A percentile compares a stretch with the other conserved stretches of the same genome.
Evolutionary conservation across 2,329 filamentous ascomycete genomes (phyloP).

Genomic region (Plenodomus biglobosus): DNA sequence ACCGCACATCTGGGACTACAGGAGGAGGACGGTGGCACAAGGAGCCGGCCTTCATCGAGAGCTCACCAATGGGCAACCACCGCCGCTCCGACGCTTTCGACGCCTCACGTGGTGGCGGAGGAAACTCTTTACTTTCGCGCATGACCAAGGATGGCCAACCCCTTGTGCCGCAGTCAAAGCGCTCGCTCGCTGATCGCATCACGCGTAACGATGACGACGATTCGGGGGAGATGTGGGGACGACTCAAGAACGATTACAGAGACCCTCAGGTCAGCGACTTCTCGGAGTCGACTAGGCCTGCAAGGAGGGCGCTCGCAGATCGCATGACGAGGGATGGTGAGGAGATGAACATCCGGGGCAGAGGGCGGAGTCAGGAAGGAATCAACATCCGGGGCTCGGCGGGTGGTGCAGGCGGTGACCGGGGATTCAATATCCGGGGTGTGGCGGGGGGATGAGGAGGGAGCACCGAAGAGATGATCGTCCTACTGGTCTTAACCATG

Average conservation of each 20-base stretch:
- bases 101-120: constrained; percentile 20
- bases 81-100: constrained; percentile 49
- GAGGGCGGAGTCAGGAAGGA: constrained; percentile 23
- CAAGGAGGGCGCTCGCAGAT: constrained; percentile 20
- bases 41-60: constrained; percentile 31
- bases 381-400: constrained; percentile 40
- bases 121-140: constrained; percentile 32
- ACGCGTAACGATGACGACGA: constrained; percentile 34
- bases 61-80: constrained; percentile 48
- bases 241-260: constrained; percentile 37
- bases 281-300: constrained; percentile 22
- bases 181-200: constrained; percentile 35
- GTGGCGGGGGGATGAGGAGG: too few species aligned
- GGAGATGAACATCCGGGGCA: constrained; percentile 23
- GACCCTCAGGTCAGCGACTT: constrained; percentile 29
- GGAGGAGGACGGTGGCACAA: constrained; percentile 31
- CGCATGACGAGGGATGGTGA: constrained; percentile 24
- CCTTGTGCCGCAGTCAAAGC: constrained; percentile 20
- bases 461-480: too few species aligned
- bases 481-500: too few species aligned
- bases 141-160: constrained; percentile 42
- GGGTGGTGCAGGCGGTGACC: constrained; percentile 12
- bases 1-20: constrained; percentile 14
- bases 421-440: constrained; percentile 37
- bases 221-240: constrained; percentile 27